Evolutionary conservation across 345 rosid species (phyloP), one percentile per base, ranked within the genome.

Genomic region (Hibiscus mutabilis): DNA sequence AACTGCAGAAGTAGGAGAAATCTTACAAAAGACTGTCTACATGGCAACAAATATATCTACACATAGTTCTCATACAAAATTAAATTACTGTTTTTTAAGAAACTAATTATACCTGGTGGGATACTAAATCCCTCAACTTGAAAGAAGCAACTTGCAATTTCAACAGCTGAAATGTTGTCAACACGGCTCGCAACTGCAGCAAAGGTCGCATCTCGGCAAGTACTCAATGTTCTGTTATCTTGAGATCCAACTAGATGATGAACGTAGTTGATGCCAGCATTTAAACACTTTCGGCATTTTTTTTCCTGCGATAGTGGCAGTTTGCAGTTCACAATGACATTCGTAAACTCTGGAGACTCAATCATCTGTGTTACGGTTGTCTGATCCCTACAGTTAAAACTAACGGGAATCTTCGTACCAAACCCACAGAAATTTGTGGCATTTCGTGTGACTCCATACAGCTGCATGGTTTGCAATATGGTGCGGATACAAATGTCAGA

Each of bases 121-220:
- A 49, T 52, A 69, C 69, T 82, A 71, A 90, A 85, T 82, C 89
- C 96, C 72, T 87, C 80, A 74, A 94, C 86, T 59, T 85, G 83
- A 81, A 94, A 94, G 86, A 94, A 90, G 74, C 98, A 94, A 82
- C 84, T 81, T 65, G 97, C 96, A 1, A 91, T 77, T 73, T 82
- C 81, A 75, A 78, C 76, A 12, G 97, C 84, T 2, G 95, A 83
- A 55, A 76, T 69, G 76, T 76, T 61, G 56, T 90, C 96, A 78
- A 88, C 82, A 76, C 78, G 95, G 80, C 97, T 89, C n/a, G 91
- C 90, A 56, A 94, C 84, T 35, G 87, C 85, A 73, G 87, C 86
- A 75, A 83, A 94, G 22, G 93, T 85, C 35, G 98, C 98, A 89
- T 88, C 96, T 40, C 93, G 87, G 70, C 98, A 94, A 73, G 91